phyloP scores from a whole-genome alignment of 257 asterid genomes.

The Solanum raphanifolium region DNA sequence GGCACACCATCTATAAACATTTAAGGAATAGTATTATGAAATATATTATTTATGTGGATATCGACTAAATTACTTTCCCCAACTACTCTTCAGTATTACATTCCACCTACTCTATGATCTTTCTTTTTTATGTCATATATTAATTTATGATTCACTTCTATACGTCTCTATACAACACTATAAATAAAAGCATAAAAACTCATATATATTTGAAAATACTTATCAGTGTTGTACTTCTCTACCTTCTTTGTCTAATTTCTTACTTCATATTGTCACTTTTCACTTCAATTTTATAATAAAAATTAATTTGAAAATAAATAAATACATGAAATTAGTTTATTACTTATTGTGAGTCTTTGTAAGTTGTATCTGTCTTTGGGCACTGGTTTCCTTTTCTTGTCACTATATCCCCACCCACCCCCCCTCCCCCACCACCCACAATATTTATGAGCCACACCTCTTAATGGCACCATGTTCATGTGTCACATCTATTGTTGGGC shows the following conservation, averaged over 20 bases:
- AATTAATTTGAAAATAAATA: too few relatives aligned
- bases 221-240: too few relatives aligned
- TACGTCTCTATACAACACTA: too few relatives aligned
- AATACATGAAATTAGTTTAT: too few relatives aligned
- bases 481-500: not conserved
- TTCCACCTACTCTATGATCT: not conserved
- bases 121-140: too few relatives aligned
- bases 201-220: too few relatives aligned
- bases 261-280: not conserved
- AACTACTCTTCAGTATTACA: not conserved
- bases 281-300: not conserved
- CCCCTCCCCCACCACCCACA: too few relatives aligned
- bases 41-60: too few relatives aligned
- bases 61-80: not conserved
- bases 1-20: too few relatives aligned
- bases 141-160: not conserved
- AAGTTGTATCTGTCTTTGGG: not conserved
- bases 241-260: too few relatives aligned
- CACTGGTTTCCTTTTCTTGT: not conserved
- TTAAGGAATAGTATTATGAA: not conserved
- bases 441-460: not conserved
- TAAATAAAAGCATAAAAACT: too few relatives aligned
- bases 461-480: not conserved
- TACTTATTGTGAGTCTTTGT: not conserved
- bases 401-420: fast-evolving